Percentiles rank a stretch among this genome's conserved stretches.
phyloP scores from a whole-genome alignment of 1,139 yeast species.

The Geotrichum histeridarum region DNA sequence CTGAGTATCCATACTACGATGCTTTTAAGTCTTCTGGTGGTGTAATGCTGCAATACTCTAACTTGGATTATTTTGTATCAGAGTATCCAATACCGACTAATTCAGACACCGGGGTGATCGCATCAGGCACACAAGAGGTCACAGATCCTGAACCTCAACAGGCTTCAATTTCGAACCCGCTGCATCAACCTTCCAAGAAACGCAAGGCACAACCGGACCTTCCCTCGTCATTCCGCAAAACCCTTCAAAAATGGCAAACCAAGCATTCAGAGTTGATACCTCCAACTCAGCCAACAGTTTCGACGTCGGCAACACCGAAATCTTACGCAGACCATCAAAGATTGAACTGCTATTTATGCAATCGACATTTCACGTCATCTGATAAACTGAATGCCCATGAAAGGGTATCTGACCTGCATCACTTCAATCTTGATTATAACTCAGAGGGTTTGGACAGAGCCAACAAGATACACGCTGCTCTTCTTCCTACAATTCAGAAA shows the following conservation, averaged over 20 bases:
- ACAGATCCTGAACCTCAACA: not conserved
- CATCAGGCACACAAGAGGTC: not conserved
- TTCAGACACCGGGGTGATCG: not conserved
- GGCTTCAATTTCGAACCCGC: not conserved
- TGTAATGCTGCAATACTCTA: slow-evolving; percentile 13
- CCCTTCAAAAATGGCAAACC: slow-evolving; percentile 5
- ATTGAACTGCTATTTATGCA: slow-evolving; percentile 14
- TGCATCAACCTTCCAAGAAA: not conserved
- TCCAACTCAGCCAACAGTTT: not conserved
- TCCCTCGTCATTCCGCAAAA: not conserved
- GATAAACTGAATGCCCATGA: slow-evolving; percentile 14
- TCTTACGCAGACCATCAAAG: slow-evolving; percentile 15
- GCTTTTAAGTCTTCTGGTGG: slow-evolving; percentile 16
- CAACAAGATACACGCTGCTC: not conserved
- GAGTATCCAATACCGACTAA: slow-evolving; percentile 14
- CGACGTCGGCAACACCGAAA: not conserved
- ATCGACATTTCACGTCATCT: slow-evolving; percentile 14
- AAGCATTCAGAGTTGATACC: slow-evolving; percentile 5
- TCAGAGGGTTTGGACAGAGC: not conserved
- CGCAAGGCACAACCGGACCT: not conserved
- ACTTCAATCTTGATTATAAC: slow-evolving; percentile 2
- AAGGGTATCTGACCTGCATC: slow-evolving; percentile 12
- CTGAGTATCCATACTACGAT: slow-evolving; percentile 10
- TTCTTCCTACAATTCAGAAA: not conserved
- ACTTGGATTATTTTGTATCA: slow-evolving; percentile 8